These are phyloP conservation scores for Kodamaea arcana DNA, from an alignment of 1,139 yeast species.

Conservation along the genomic window DNA sequence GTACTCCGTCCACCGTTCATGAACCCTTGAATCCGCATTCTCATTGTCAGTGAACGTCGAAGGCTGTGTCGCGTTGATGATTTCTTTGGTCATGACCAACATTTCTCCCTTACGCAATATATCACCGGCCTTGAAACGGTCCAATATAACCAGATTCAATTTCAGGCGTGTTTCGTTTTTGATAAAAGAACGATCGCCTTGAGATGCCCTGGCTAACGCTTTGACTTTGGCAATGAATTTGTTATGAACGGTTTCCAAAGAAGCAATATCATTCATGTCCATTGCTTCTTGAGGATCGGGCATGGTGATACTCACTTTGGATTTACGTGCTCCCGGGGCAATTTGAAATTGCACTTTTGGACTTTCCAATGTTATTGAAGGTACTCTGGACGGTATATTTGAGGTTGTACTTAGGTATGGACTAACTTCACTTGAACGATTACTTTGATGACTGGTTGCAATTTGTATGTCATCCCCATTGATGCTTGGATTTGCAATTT, in stretches of 20 bases:
- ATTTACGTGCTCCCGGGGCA: background rate
- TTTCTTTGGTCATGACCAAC: constrained; percentile 53
- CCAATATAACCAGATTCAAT: constrained; percentile 21
- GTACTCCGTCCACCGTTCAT: constrained; percentile 78
- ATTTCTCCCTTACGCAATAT: constrained; percentile 61
- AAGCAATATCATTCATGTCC: constrained; percentile 9
- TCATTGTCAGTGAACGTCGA: constrained; percentile 37
- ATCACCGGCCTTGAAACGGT: constrained; percentile 48
- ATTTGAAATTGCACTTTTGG: constrained; percentile 6
- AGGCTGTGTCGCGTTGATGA: constrained; percentile 12
- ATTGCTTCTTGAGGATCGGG: constrained; percentile 14
- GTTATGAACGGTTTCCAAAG: constrained; percentile 20
- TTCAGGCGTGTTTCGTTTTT: constrained; percentile 18
- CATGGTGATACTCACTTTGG: constrained; percentile 11
- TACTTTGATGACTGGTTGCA: background rate
- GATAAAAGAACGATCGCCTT: constrained; percentile 17
- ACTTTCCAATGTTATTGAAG: background rate
- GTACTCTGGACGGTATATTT: background rate
- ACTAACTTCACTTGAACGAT: too few species aligned
- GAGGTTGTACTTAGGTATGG: background rate
- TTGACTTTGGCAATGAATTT: constrained; percentile 20
- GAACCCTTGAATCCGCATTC: constrained; percentile 48
- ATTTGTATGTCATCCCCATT: too few species aligned
- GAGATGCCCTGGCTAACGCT: constrained; percentile 22
- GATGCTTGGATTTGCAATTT: too few species aligned